Evolutionary conservation across 176 grass and related monocot species (phyloP).

Genomic region (Dactylis glomerata): DNA sequence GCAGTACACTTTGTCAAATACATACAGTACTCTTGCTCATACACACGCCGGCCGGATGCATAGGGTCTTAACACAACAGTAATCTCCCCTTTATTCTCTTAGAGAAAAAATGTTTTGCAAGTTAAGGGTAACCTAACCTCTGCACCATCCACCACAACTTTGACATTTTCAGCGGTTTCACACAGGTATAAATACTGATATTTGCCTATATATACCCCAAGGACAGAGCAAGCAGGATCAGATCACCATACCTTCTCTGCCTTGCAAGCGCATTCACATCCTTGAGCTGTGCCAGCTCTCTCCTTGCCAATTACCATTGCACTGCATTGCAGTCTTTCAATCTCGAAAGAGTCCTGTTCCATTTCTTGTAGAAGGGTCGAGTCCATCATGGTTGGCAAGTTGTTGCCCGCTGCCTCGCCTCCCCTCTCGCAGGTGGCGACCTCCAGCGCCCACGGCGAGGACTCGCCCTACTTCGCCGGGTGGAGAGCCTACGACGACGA

Average conservation of each 20-base stretch:
- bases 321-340: not conserved
- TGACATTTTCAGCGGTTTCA: constrained; percentile 31
- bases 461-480: constrained; percentile 88
- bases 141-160: not conserved
- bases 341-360: not conserved
- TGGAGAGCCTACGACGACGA: constrained; percentile 84
- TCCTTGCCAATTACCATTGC: not conserved
- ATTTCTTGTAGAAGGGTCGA: not conserved
- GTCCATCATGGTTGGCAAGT: constrained; percentile 33
- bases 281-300: not conserved
- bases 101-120: not conserved
- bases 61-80: not conserved
- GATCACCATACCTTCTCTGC: constrained; percentile 17
- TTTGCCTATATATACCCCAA: constrained; percentile 21
- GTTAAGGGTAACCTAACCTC: not conserved
- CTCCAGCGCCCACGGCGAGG: constrained; percentile 65
- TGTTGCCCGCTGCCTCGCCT: constrained; percentile 16
- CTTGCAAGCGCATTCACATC: not conserved
- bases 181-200: constrained; percentile 15
- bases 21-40: no score
- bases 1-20: no score
- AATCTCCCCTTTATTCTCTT: not conserved
- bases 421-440: constrained; percentile 57
- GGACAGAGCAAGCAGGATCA: not conserved
- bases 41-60: not conserved